Evolutionary conservation across 2,329 filamentous ascomycete species (phyloP), one percentile per base, ranked within the genome.

Genomic region (Hypocreales sp.): DNA sequence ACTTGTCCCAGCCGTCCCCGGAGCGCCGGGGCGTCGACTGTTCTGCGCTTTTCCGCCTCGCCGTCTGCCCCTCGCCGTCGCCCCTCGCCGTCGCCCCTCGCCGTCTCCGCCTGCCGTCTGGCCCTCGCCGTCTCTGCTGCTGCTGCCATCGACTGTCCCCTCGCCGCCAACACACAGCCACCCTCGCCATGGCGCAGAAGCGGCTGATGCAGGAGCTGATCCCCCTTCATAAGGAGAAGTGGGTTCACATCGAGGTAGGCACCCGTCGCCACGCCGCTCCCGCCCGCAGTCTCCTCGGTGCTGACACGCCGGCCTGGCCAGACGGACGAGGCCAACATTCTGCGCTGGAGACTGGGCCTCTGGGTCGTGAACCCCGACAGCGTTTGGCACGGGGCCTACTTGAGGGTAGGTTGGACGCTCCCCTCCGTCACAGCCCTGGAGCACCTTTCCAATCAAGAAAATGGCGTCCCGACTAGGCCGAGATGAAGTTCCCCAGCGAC

Each of bases 291-390:
- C 15, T 20, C 20, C n/a, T 14, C 16, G 25, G 36, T 15, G 30
- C 29, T 33, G 13, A 8, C 13, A 15, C 4, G 4, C 13, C 13
- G 12, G 22, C 12, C 22, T 14, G 14, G 11, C 10, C 42, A 90
- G 71, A 63, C 84, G 20, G 69, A 83, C 37, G 71, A 84, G 42
- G 67, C 75, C n/a, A 83, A 90, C 48, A 72, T 95, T 35, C 78
- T 92, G 47, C 68, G 74, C 37, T 95, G 90, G 87, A 74, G 72
- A 34, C 62, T 95, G 25, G 86, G 79, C 4, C 70, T 98, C 31
- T 86, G 93, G 58, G 82, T 94, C 20, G 70, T 94, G 44, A 95
- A 95, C 53, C 72, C 81, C 1, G 86, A 93, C 41, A 93, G 84
- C 35, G 65, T 79, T 37, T 95, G 92, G 62, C 77, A 93, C 44